A percentile compares a stretch with the other conserved stretches of the same genome.
phyloP scores from a whole-genome alignment of 148 eudicot genomes.

The Nepenthes gracilis region DNA sequence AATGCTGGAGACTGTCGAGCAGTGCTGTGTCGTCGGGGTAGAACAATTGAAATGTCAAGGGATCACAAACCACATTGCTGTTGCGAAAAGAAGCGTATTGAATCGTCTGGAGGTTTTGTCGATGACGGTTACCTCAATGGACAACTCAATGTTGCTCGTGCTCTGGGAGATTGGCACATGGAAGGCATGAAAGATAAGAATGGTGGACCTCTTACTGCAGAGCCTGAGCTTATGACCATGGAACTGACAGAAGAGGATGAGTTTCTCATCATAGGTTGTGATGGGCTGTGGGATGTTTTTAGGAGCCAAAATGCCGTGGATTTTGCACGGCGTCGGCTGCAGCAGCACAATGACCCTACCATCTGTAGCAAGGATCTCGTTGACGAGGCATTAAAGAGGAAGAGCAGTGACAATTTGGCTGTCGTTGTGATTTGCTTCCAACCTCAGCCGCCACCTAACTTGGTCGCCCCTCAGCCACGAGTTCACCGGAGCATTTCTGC shows the following conservation, averaged over 20 bases:
- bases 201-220: conserved; percentile 68
- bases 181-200: conserved; percentile 46
- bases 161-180: conserved; percentile 92
- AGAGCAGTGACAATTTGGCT: conserved; percentile 70
- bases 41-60: conserved; percentile 82
- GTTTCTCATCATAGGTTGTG: conserved; percentile 83
- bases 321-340: conserved; percentile 78
- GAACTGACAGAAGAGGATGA: conserved; percentile 75
- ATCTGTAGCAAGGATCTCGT: conserved; percentile 74
- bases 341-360: conserved; percentile 76
- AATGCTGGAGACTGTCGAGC: conserved; percentile 98
- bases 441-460: conserved; percentile 53
- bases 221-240: conserved; percentile 69
- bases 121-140: conserved; percentile 93
- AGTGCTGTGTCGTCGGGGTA: conserved; percentile 69
- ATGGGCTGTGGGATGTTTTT: conserved; percentile 90
- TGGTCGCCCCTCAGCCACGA: conserved; percentile 46
- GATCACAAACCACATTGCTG: conserved; percentile 75
- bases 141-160: conserved; percentile 79
- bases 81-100: conserved; percentile 58
- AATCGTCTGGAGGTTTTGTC: conserved; percentile 73
- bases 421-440: conserved; percentile 83
- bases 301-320: conserved; percentile 90
- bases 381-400: conserved; percentile 75
- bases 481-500: conserved; percentile 87